Evolutionary conservation across 495 filamentous ascomycete genomes (phyloP), one percentile per base, ranked within the genome.

Genomic region (Hyaloscypha finlandica): DNA sequence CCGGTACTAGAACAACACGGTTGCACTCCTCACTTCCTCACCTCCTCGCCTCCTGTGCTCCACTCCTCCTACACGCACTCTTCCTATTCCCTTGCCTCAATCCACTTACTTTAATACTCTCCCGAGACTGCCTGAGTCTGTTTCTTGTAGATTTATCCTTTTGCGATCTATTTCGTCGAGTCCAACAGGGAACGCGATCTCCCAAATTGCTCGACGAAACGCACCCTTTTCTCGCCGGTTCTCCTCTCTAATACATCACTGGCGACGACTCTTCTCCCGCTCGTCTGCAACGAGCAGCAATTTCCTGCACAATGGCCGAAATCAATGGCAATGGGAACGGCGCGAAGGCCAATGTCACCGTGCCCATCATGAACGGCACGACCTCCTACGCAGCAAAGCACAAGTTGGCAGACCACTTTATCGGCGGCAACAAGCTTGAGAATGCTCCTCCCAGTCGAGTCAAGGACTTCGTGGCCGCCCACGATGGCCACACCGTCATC

Each of bases 401-500:
- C 80, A 88, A 92, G 70, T 73, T 99, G 33, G 85, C 92, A 31
- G 82, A 90, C 77, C 95, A 99, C 82, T 99, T 97, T 79, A 94
- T 98, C 76, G 95, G 95, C 70, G 93, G 94, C 53, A 97, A 97
- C 78, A 87, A 87, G 74, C 80, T 99, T 68, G 87, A 87, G 45
- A 89, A 86, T 73, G 94, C 95, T 48, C 74, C 87, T 29, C 83
- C 93, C 20, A 88, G 93, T 62, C 85, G 83, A 70, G 92, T 98
- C 31, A 97, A 95, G 84, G 94, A 99, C 73, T 99, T 98, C 76
- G 94, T 99, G 45, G 86, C 92, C 32, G 79, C 81, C 20, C 84
- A 97, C 78, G 91, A 92, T 73, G 95, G 96, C 65, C 95, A 99
- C 82, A 98, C 95, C 19, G 93, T 97, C 72, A 98, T 99, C 74